These are phyloP conservation scores for Boletus rubropictus DNA, from an alignment of 768 basidiomycete species.

Conservation along the genomic window DNA sequence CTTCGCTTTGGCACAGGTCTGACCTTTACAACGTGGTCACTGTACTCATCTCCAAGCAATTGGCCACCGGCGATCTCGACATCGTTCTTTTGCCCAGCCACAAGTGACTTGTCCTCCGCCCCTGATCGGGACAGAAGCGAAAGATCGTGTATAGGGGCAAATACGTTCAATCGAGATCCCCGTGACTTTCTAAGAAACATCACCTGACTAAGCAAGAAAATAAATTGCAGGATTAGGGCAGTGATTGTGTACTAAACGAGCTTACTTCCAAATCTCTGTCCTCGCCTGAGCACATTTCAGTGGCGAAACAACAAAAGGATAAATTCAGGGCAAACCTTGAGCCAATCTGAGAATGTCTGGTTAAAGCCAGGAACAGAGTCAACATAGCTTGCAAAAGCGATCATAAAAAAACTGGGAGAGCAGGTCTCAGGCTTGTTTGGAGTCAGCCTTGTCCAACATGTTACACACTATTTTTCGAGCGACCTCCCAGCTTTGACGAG, in stretches of 20 bases:
- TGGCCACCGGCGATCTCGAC: constrained; percentile 74
- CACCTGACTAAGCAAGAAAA: constrained; percentile 57
- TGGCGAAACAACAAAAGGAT: not conserved
- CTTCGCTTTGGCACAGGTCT: constrained; percentile 7
- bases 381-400: constrained; percentile 88
- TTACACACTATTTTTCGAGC: constrained; percentile 82
- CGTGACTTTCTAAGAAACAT: constrained; percentile 76
- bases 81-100: constrained; percentile 68
- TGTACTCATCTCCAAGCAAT: constrained; percentile 92
- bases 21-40: constrained; percentile 88
- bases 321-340: constrained; percentile 48
- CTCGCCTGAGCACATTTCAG: constrained; percentile 43
- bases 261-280: constrained; percentile 92
- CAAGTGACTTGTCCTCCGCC: constrained; percentile 47
- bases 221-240: not conserved
- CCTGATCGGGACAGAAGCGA: constrained; percentile 72
- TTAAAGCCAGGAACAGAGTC: constrained; percentile 57
- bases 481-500: constrained; percentile 67
- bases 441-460: not conserved
- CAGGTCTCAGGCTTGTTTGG: not conserved
- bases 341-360: constrained; percentile 80
- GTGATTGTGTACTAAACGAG: constrained; percentile 3
- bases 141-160: constrained; percentile 86
- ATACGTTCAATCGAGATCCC: constrained; percentile 81
- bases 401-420: constrained; percentile 74